A percentile compares a stretch with the other conserved stretches of the same genome.
These are phyloP conservation scores for Chrysoporthe puriensis DNA, from an alignment of 2,329 filamentous ascomycete species.

Conservation along the genomic window DNA sequence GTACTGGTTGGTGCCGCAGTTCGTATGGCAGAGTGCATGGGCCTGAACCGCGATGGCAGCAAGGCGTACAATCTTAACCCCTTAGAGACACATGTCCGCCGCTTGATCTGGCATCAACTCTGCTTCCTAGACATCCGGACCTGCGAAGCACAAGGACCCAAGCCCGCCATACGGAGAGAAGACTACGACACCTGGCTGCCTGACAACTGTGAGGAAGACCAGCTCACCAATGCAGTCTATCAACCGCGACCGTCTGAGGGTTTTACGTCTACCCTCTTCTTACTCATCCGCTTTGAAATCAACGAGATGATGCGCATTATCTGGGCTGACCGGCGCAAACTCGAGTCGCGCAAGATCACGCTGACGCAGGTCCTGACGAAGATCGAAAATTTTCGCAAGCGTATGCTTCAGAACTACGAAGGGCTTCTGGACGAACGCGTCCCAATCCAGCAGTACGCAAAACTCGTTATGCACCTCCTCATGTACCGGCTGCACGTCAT, in stretches of 20 bases:
- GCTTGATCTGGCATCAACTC: conserved; percentile 77
- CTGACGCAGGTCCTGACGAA: conserved; percentile 68
- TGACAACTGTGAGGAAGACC: conserved; percentile 69
- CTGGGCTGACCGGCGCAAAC: conserved; percentile 69
- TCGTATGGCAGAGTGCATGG: conserved; percentile 77
- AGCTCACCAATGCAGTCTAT: conserved; percentile 52
- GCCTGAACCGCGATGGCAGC: conserved; percentile 71
- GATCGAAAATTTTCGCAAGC: conserved; percentile 68
- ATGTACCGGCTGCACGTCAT: conserved; percentile 67
- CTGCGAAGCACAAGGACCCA: conserved; percentile 73
- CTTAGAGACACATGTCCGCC: conserved; percentile 71
- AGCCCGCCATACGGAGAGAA: conserved; percentile 70
- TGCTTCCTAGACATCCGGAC: conserved; percentile 77
- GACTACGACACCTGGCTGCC: conserved; percentile 77
- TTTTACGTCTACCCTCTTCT: conserved; percentile 72
- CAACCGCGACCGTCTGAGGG: conserved; percentile 48
- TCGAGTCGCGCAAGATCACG: conserved; percentile 64
- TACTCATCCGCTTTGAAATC: conserved; percentile 71
- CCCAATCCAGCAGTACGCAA: conserved; percentile 66
- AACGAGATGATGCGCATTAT: conserved; percentile 73
- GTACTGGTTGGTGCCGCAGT: conserved; percentile 73
- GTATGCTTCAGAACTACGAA: conserved; percentile 68
- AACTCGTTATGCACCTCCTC: conserved; percentile 67
- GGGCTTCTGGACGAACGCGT: conserved; percentile 62
- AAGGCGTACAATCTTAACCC: conserved; percentile 64